phyloP scores from a whole-genome alignment of 495 filamentous ascomycete species.

The Glonium stellatum region DNA sequence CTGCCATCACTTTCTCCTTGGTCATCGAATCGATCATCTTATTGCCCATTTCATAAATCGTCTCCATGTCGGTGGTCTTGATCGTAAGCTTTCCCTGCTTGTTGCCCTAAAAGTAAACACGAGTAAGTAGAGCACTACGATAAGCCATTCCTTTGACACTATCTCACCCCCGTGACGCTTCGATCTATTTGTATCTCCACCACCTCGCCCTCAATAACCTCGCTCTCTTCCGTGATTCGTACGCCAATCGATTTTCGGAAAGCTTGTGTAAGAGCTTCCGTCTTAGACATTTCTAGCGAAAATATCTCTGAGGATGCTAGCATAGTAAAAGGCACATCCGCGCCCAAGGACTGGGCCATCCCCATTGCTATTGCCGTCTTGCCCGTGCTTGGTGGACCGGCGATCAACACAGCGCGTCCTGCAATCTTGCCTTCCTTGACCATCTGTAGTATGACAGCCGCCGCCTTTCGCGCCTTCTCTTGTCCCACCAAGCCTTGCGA shows the following conservation, averaged over 20 bases:
- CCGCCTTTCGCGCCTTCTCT: slow-evolving; percentile 91
- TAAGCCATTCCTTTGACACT: background rate
- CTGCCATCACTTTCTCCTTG: slow-evolving; percentile 96
- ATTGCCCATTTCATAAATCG: slow-evolving; percentile 96
- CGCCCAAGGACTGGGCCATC: slow-evolving; percentile 90
- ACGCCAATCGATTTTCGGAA: slow-evolving; percentile 97
- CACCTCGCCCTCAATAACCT: slow-evolving; percentile 98
- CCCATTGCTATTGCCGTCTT: slow-evolving; percentile 99
- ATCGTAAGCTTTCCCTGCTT: slow-evolving; percentile 99
- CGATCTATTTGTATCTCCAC: slow-evolving; percentile 99
- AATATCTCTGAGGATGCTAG: slow-evolving; percentile 94
- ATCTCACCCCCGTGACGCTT: slow-evolving; percentile 80
- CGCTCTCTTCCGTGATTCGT: slow-evolving; percentile 93
- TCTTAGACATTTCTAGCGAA: slow-evolving; percentile 98
- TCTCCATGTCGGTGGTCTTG: slow-evolving; percentile 99
- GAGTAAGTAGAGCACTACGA: background rate
- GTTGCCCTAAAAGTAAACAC: slow-evolving; percentile 49
- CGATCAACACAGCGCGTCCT: slow-evolving; percentile 88
- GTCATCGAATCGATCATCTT: slow-evolving; percentile 99
- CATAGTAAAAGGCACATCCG: slow-evolving; percentile 94
- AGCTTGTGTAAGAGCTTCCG: slow-evolving; percentile 92
- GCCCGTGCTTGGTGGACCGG: slow-evolving; percentile 93
- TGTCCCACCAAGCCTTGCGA: slow-evolving; percentile 97
- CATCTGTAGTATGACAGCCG: slow-evolving; percentile 94
- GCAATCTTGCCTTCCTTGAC: slow-evolving; percentile 98